phyloP scores from a whole-genome alignment of 1,139 yeast genomes.

The Zygotorulaspora mrakii region DNA sequence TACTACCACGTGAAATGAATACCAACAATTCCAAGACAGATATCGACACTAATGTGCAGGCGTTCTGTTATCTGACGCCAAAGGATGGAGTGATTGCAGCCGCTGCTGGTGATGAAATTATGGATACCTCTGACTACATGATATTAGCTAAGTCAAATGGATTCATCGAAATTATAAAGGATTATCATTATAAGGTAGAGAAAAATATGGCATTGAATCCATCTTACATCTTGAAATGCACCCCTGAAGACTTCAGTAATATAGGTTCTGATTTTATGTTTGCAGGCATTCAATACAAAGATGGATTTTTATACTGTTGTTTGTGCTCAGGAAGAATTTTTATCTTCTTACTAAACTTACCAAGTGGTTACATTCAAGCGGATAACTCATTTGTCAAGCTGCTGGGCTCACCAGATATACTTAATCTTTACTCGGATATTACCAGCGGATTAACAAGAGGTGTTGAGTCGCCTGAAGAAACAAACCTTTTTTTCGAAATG shows the following conservation, averaged over 20 bases:
- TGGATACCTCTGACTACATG: conserved; percentile 31
- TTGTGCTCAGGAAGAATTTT: conserved; percentile 26
- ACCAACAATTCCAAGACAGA: conserved; percentile 16
- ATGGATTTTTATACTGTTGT: conserved; percentile 30
- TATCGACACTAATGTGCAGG: conserved; percentile 22
- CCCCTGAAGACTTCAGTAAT: conserved; percentile 19
- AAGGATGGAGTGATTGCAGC: conserved; percentile 14
- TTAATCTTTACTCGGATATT: conserved; percentile 3
- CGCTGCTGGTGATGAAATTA: conserved; percentile 8
- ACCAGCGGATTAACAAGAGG: conserved; percentile 7
- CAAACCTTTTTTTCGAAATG: conserved; percentile 17
- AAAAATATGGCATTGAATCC: conserved; percentile 17
- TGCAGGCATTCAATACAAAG: conserved; percentile 27
- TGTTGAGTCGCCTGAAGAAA: conserved; percentile 19
- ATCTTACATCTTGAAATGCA: conserved; percentile 24
- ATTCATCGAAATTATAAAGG: conserved; percentile 28
- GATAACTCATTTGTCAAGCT: conserved; percentile 15
- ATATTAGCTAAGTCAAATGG: conserved; percentile 31
- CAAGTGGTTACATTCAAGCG: conserved; percentile 25
- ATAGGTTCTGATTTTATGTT: conserved; percentile 19
- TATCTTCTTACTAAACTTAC: conserved; percentile 29
- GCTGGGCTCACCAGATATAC: conserved; percentile 9
- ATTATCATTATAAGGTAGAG: conserved; percentile 22
- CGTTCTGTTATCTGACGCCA: conserved; percentile 30
- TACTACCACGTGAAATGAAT: conserved; percentile 9